Percentiles rank a stretch among this genome's conserved stretches.
These are phyloP conservation scores for Ophiosphaerella herpotricha DNA, from an alignment of 2,329 filamentous ascomycete genomes.

Conservation along the genomic window DNA sequence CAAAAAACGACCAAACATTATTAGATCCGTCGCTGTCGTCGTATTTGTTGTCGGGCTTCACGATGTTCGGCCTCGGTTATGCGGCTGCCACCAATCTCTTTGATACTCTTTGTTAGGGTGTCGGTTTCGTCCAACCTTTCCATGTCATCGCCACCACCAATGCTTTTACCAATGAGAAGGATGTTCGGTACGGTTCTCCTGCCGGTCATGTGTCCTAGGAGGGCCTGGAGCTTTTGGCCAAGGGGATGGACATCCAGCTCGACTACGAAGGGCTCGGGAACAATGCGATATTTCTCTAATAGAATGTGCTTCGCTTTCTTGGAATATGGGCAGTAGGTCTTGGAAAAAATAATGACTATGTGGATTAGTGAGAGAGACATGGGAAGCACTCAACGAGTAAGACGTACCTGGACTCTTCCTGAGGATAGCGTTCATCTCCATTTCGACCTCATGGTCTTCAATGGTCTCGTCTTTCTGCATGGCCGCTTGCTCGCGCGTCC, in stretches of 20 bases:
- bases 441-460: constrained; percentile 68
- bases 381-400: background rate
- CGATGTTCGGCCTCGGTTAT: constrained; percentile 47
- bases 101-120: constrained; percentile 72
- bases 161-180: constrained; percentile 82
- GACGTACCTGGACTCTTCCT: constrained; percentile 78
- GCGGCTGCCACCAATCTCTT: constrained; percentile 72
- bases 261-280: constrained; percentile 81
- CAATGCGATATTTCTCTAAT: constrained; percentile 81
- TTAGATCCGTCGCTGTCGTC: constrained; percentile 11
- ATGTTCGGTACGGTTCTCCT: constrained; percentile 90
- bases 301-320: constrained; percentile 84
- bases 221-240: constrained; percentile 72
- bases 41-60: constrained; percentile 13
- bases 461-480: constrained; percentile 56
- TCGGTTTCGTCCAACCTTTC: constrained; percentile 66
- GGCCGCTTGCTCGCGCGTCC: constrained; percentile 45
- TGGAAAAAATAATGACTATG: constrained; percentile 92
- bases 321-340: constrained; percentile 88
- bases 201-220: constrained; percentile 74
- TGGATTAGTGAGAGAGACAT: constrained; percentile 9
- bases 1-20: background rate
- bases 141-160: constrained; percentile 89
- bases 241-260: constrained; percentile 85
- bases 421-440: constrained; percentile 76